phyloP scores from a whole-genome alignment of 2,329 filamentous ascomycete species.

The Penicillium psychrosexuale region DNA sequence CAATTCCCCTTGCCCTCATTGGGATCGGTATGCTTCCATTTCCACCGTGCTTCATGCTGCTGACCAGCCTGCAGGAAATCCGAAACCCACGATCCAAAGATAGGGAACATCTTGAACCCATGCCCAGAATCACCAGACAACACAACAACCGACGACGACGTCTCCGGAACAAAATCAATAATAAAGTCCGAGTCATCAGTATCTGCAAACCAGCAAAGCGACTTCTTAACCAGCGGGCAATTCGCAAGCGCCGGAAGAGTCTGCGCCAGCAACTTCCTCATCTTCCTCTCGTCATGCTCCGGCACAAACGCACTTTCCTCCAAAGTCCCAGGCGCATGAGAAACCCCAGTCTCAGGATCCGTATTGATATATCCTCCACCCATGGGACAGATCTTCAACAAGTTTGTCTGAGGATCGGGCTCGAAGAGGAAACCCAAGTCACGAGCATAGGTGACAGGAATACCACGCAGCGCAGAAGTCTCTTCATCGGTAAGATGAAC shows the following conservation, averaged over 20 bases:
- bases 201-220: constrained; percentile 64
- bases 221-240: constrained; percentile 55
- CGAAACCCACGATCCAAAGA: constrained; percentile 56
- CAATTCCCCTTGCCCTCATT: constrained; percentile 34
- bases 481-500: constrained; percentile 57
- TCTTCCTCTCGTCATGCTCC: constrained; percentile 50
- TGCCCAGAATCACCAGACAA: constrained; percentile 60
- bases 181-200: constrained; percentile 59
- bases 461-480: constrained; percentile 52
- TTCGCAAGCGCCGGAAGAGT: constrained; percentile 54
- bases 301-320: constrained; percentile 50
- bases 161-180: constrained; percentile 57
- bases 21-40: constrained; percentile 47
- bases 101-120: constrained; percentile 61
- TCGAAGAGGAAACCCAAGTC: constrained; percentile 66
- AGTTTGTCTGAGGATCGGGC: constrained; percentile 56
- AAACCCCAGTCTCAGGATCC: constrained; percentile 42
- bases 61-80: constrained; percentile 43
- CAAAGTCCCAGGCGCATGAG: constrained; percentile 42
- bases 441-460: constrained; percentile 60
- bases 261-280: constrained; percentile 51
- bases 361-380: constrained; percentile 57
- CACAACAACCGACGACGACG: constrained; percentile 48
- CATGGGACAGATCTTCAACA: constrained; percentile 60
- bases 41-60: constrained; percentile 50